These are phyloP conservation scores for Carex sylvatica DNA, from an alignment of 202 grass and related monocot species.

Conservation along the genomic window DNA sequence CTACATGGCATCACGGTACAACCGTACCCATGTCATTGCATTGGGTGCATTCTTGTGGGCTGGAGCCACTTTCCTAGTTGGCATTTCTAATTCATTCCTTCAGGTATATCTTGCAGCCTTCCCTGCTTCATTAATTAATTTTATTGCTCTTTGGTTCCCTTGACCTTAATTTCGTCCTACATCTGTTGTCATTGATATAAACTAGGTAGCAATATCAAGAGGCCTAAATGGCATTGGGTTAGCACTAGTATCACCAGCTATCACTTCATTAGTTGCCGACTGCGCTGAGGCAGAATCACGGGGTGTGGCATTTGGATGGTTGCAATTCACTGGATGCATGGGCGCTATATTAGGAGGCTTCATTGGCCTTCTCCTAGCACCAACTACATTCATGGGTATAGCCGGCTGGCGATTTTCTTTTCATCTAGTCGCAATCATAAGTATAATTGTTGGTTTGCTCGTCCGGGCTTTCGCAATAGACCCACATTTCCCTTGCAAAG, in stretches of 20 bases:
- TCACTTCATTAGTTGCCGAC: slow-evolving; percentile 67
- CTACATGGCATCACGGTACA: slow-evolving; percentile 42
- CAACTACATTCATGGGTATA: slow-evolving; percentile 63
- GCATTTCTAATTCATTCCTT: slow-evolving; percentile 45
- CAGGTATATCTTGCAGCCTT: slow-evolving; percentile 27
- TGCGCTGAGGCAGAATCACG: slow-evolving; percentile 57
- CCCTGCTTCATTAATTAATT: not conserved
- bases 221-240: slow-evolving; percentile 67
- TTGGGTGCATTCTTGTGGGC: slow-evolving; percentile 65
- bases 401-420: slow-evolving; percentile 73
- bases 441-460: slow-evolving; percentile 34
- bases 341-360: slow-evolving; percentile 42
- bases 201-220: slow-evolving; percentile 60
- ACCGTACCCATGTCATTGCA: slow-evolving; percentile 54
- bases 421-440: slow-evolving; percentile 55
- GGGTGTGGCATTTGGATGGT: slow-evolving; percentile 67
- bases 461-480: slow-evolving; percentile 49
- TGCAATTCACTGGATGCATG: slow-evolving; percentile 42
- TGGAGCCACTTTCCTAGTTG: slow-evolving; percentile 55
- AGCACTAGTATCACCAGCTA: slow-evolving; percentile 58
- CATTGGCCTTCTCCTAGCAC: slow-evolving; percentile 55
- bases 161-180: not conserved
- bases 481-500: slow-evolving; percentile 32
- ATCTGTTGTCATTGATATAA: not conserved
- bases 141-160: not conserved